These are phyloP conservation scores for Prunus padus DNA, from an alignment of 306 rosid genomes.

Conservation along the genomic window DNA sequence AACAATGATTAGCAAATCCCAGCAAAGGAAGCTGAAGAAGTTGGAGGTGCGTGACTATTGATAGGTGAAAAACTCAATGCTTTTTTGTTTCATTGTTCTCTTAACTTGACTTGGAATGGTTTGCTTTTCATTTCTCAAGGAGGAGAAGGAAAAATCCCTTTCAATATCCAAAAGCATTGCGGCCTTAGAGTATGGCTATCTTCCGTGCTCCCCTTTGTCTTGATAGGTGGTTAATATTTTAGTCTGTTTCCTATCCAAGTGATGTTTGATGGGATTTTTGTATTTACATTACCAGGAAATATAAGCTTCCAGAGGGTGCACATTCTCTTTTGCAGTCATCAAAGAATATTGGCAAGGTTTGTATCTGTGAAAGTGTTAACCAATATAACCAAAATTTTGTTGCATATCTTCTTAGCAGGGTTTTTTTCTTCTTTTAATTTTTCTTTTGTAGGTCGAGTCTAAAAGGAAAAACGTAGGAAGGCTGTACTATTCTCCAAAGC, in stretches of 20 bases:
- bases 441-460: slow-evolving; percentile 56
- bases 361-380: slow-evolving; percentile 23
- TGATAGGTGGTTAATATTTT: background rate
- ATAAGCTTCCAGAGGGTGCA: slow-evolving; percentile 66
- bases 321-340: slow-evolving; percentile 71
- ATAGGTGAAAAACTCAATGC: background rate
- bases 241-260: background rate
- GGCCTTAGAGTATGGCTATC: slow-evolving; percentile 56
- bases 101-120: slow-evolving; percentile 17
- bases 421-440: background rate
- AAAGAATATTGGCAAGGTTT: slow-evolving; percentile 63
- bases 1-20: slow-evolving; percentile 67
- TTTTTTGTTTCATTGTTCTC: slow-evolving; percentile 17
- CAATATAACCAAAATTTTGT: background rate
- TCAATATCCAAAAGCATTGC: slow-evolving; percentile 55
- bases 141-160: slow-evolving; percentile 59
- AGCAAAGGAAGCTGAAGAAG: slow-evolving; percentile 64
- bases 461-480: slow-evolving; percentile 59
- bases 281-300: slow-evolving; percentile 47
- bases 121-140: slow-evolving; percentile 42
- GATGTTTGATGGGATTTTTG: slow-evolving; percentile 17
- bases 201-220: background rate
- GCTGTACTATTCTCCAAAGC: slow-evolving; percentile 52
- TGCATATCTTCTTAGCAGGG: slow-evolving; percentile 6
- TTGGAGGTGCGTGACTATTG: slow-evolving; percentile 51